phyloP scores from a whole-genome alignment of 139 green algal species.

The Picochlorum sp. region DNA sequence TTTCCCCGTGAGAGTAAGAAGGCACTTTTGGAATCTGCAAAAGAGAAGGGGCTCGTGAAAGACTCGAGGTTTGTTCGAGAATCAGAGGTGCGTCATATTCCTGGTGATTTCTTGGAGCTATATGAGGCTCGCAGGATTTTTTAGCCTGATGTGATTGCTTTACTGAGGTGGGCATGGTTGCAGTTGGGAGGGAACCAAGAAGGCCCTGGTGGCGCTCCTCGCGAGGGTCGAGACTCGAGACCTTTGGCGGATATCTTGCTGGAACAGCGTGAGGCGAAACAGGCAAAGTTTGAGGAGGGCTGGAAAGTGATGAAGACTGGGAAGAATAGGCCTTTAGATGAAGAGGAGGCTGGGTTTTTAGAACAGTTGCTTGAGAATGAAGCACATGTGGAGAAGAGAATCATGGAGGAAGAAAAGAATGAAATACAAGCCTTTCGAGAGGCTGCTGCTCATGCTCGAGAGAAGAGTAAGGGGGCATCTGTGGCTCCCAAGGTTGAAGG shows the following conservation, averaged over 20 bases:
- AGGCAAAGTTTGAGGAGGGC: conserved; percentile 59
- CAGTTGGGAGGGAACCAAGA: background rate
- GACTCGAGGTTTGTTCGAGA: conserved; percentile 67
- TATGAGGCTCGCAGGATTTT: background rate
- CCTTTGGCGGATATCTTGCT: conserved; percentile 54
- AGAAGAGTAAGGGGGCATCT: background rate
- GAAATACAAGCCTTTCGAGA: conserved; percentile 55
- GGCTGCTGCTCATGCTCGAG: conserved; percentile 8
- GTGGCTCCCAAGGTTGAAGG: background rate
- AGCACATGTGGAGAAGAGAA: conserved; percentile 6
- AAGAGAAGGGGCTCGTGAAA: conserved; percentile 35
- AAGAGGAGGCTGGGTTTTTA: conserved; percentile 74
- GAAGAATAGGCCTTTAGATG: conserved; percentile 75
- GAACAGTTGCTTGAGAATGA: conserved; percentile 38
- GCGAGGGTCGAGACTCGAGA: conserved; percentile 22
- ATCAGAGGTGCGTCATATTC: conserved; percentile 22
- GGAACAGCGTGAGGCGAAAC: conserved; percentile 66
- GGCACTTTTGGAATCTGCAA: conserved; percentile 17
- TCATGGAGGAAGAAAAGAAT: conserved; percentile 31
- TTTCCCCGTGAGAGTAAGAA: conserved; percentile 48
- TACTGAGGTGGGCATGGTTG: background rate
- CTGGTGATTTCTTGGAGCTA: background rate
- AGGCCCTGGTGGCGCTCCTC: background rate
- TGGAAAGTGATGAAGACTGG: conserved; percentile 77
- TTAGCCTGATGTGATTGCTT: background rate